Conservation (phyloP, 2,329 filamentous ascomycete species). For the Colletotrichum sp. region DNA sequence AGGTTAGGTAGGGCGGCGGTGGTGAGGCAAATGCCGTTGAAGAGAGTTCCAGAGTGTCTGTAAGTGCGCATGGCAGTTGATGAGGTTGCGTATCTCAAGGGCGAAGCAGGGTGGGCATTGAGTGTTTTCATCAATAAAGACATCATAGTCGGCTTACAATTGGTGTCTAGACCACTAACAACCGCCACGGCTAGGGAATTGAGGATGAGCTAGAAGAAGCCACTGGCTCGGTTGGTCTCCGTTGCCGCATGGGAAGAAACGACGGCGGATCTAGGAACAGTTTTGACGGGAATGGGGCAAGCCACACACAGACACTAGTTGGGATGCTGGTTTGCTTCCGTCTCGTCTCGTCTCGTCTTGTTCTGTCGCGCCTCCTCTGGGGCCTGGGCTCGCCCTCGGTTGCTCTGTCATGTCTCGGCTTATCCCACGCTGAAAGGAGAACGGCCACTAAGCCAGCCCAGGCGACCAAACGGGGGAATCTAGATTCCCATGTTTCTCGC, state of each 20-base stretch:
- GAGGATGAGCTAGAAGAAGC: conserved; percentile 17
- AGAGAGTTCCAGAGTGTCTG: not conserved
- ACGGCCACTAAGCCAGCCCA: conserved; percentile 14
- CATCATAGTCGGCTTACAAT: conserved; percentile 15
- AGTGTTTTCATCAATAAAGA: conserved; percentile 21
- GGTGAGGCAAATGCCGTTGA: not conserved
- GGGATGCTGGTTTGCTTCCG: conserved; percentile 18
- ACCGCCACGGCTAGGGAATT: conserved; percentile 9
- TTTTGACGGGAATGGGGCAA: conserved; percentile 17
- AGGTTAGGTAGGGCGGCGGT: not conserved
- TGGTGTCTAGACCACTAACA: conserved; percentile 10
- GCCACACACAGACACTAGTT: conserved; percentile 19
- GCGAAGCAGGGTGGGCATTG: not conserved
- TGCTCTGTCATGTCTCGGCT: conserved; percentile 10
- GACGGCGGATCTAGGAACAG: not conserved
- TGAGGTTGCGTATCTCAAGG: conserved; percentile 1
- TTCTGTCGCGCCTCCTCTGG: conserved; percentile 12
- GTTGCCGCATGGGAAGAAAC: conserved; percentile 20
- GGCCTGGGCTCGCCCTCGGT: conserved; percentile 8
- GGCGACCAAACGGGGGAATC: not conserved
- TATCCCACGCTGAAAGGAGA: conserved; percentile 4
- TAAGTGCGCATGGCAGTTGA: not conserved
- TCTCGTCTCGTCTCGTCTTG: conserved; percentile 21
- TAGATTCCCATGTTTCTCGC: not conserved
- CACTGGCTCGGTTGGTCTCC: conserved; percentile 17